phyloP scores from a whole-genome alignment of 2,329 filamentous ascomycete genomes.

The Exophiala phaeomuriformis region DNA sequence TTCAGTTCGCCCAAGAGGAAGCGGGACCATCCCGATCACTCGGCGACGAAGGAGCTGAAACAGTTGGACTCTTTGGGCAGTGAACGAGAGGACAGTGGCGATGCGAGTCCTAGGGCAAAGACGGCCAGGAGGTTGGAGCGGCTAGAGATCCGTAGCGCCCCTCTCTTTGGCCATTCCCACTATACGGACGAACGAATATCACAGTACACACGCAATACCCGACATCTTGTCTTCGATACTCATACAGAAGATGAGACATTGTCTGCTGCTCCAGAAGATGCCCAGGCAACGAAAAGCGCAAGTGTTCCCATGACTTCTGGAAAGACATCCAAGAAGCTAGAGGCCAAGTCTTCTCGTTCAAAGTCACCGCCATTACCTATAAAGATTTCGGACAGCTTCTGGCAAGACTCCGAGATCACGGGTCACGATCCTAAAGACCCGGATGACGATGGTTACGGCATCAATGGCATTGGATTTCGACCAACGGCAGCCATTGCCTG shows the following conservation, averaged over 20 bases:
- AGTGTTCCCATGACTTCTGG: neutral
- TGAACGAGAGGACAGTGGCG: constrained; percentile 10
- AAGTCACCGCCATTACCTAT: constrained; percentile 32
- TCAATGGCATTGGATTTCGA: constrained; percentile 58
- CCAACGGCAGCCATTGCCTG: constrained; percentile 54
- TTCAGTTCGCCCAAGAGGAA: constrained; percentile 21
- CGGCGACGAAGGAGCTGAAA: constrained; percentile 11
- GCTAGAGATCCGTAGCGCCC: constrained; percentile 25
- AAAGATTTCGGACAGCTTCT: constrained; percentile 33
- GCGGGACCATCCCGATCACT: constrained; percentile 8
- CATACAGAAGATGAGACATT: neutral
- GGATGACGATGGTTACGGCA: constrained; percentile 55
- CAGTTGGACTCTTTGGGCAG: constrained; percentile 3
- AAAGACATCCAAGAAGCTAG: neutral
- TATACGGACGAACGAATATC: neutral
- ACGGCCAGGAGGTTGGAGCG: constrained; percentile 22
- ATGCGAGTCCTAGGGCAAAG: constrained; percentile 17
- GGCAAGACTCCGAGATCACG: constrained; percentile 57
- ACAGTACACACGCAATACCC: neutral
- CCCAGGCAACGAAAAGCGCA: neutral
- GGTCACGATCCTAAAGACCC: constrained; percentile 51
- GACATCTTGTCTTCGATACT: neutral
- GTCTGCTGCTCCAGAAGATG: neutral
- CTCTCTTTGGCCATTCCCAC: neutral
- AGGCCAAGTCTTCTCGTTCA: constrained; percentile 2